Percentiles rank a stretch among this genome's conserved stretches.
These are phyloP conservation scores for Ustilago esculenta DNA, from an alignment of 1,284 basidiomycete genomes.

Conservation along the genomic window DNA sequence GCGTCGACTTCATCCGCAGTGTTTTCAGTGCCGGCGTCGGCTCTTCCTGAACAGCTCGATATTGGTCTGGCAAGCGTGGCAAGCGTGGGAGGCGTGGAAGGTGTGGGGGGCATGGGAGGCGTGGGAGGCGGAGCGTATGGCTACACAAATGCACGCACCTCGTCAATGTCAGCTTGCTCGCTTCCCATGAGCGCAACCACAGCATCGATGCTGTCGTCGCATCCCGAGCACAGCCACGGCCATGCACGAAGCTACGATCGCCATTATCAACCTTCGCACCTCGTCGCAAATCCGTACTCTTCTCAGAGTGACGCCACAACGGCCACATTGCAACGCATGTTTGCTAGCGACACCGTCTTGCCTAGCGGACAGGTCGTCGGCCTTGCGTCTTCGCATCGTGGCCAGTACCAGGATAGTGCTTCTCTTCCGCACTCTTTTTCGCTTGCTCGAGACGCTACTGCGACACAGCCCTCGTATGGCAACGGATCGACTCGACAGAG, in stretches of 20 bases:
- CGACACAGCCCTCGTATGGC: constrained; percentile 11
- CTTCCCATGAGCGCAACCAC: neutral
- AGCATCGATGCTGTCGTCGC: neutral
- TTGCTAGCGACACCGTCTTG: no score
- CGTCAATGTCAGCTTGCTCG: constrained; percentile 6
- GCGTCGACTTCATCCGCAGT: constrained; percentile 7
- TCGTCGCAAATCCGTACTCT: neutral
- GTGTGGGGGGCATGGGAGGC: no score
- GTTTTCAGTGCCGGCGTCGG: constrained; percentile 8
- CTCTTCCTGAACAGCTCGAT: constrained; percentile 14
- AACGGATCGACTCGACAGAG: no score
- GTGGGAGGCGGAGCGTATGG: constrained; percentile 6
- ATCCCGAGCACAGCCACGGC: neutral
- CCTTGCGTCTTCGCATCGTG: no score
- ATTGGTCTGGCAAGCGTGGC: neutral
- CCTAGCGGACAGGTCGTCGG: no score
- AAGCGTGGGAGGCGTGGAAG: no score
- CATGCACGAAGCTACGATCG: constrained; percentile 4
- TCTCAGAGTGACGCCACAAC: no score
- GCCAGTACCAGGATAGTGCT: no score
- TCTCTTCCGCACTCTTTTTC: neutral
- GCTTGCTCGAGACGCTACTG: constrained; percentile 4
- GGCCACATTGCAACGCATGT: no score
- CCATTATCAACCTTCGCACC: constrained; percentile 1
- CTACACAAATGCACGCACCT: neutral